phyloP scores from a whole-genome alignment of 2,329 filamentous ascomycete species.

The Colletotrichum echinochloae region DNA sequence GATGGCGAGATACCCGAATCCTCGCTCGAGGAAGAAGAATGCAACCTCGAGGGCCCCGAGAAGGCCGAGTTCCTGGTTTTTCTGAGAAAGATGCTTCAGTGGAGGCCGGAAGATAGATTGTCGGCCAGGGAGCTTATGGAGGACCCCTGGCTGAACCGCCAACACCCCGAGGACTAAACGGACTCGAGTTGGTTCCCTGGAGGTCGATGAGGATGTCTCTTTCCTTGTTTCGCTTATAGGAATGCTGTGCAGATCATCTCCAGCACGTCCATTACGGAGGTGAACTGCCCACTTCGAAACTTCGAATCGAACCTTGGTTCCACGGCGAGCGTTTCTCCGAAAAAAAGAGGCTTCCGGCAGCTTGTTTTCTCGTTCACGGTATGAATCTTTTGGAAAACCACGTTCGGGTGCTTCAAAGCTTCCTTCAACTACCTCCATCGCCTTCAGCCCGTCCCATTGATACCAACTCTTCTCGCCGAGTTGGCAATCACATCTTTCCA shows the following conservation, averaged over 20 bases:
- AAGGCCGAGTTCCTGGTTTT: slow-evolving; percentile 43
- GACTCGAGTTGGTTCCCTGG: neutral
- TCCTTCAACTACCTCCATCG: neutral
- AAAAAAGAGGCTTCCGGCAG: neutral
- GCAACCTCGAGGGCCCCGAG: slow-evolving; percentile 39
- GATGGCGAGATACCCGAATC: slow-evolving; percentile 28
- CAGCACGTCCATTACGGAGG: neutral
- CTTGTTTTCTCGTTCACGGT: too few relatives aligned
- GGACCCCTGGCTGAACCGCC: slow-evolving; percentile 30
- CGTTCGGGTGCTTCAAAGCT: neutral
- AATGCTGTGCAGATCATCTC: neutral
- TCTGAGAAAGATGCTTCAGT: slow-evolving; percentile 44
- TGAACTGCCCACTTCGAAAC: neutral
- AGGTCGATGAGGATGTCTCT: neutral
- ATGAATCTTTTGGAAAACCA: neutral
- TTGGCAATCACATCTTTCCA: too few relatives aligned
- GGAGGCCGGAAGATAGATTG: slow-evolving; percentile 46
- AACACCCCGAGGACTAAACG: slow-evolving; percentile 1
- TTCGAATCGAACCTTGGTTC: neutral
- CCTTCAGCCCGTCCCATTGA: neutral
- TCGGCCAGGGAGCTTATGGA: slow-evolving; percentile 34
- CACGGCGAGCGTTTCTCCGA: too few relatives aligned
- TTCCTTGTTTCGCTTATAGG: too few relatives aligned
- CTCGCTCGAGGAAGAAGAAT: slow-evolving; percentile 33
- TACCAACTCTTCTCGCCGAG: too few relatives aligned